Conservation (phyloP, 2,329 filamentous ascomycete genomes). For the Hypoxylon sp. region DNA sequence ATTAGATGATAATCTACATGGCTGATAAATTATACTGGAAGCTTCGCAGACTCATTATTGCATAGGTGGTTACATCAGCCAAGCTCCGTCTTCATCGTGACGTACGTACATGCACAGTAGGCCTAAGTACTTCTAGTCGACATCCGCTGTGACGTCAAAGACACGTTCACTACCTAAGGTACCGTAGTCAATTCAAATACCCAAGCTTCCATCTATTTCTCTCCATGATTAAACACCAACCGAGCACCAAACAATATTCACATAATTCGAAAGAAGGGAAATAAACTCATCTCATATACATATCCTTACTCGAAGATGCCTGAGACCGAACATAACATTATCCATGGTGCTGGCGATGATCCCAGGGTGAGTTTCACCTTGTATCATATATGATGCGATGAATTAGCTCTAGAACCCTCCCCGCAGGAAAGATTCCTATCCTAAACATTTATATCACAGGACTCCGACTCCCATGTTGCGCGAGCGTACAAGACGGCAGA, state of each 20-base stretch:
- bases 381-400: not conserved
- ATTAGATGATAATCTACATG: no score
- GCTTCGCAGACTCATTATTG: no score
- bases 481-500: conserved; percentile 66
- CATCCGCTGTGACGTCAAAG: conserved; percentile 20
- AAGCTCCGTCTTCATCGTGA: conserved; percentile 9
- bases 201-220: not conserved
- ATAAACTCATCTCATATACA: not conserved
- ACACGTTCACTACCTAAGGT: no score
- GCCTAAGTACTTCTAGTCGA: conserved; percentile 1
- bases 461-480: conserved; percentile 55
- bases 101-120: not conserved
- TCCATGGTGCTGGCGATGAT: conserved; percentile 60
- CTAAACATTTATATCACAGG: conserved; percentile 30
- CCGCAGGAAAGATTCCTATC: not conserved
- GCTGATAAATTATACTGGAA: no score
- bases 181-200: conserved; percentile 14
- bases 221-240: not conserved
- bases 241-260: not conserved
- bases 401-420: not conserved
- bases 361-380: conserved; percentile 54
- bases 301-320: conserved; percentile 57
- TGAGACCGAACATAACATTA: conserved; percentile 59
- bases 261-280: not conserved
- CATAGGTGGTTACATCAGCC: no score